A percentile compares a stretch with the other conserved stretches of the same genome.
Evolutionary conservation across 1,284 basidiomycete species (phyloP).

Genomic region (Bjerkandera adusta): DNA sequence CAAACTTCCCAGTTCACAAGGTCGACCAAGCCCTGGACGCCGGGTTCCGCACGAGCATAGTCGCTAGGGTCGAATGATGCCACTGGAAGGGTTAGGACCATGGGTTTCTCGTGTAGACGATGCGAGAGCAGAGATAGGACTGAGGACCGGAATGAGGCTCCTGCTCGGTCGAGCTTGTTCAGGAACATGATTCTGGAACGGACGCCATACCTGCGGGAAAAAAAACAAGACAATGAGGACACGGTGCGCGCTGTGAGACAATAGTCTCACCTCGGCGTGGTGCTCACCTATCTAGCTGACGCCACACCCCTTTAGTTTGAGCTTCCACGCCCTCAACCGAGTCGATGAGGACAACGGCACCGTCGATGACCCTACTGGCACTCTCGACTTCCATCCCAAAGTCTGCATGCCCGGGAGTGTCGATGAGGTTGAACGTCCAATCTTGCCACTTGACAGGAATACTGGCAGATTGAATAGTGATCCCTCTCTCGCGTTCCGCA

Average conservation of each 20-base stretch:
- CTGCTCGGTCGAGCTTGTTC: constrained; percentile 87
- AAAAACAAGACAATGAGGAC: constrained; percentile 4
- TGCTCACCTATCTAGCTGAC: constrained; percentile 76
- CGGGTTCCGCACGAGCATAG: constrained; percentile 70
- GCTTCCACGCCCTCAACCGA: constrained; percentile 91
- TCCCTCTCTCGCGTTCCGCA: constrained; percentile 85
- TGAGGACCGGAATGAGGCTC: constrained; percentile 74
- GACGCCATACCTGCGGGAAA: constrained; percentile 68
- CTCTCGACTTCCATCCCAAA: constrained; percentile 96
- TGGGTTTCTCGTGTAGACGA: constrained; percentile 73
- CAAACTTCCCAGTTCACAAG: constrained; percentile 80
- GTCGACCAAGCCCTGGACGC: constrained; percentile 76
- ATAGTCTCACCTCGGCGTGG: constrained; percentile 28
- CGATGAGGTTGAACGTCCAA: constrained; percentile 84
- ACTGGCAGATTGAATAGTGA: constrained; percentile 90
- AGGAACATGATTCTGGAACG: constrained; percentile 77
- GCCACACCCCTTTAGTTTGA: constrained; percentile 89
- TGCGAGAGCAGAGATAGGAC: constrained; percentile 69
- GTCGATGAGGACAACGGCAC: constrained; percentile 85
- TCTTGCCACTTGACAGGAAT: constrained; percentile 88
- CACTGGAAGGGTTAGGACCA: constrained; percentile 74
- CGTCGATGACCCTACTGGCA: constrained; percentile 86
- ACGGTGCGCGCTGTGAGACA: not conserved
- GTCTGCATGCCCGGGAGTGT: constrained; percentile 91
- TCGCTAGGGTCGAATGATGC: constrained; percentile 67